Percentiles rank a stretch among this genome's conserved stretches.
Conservation (phyloP, 2,329 filamentous ascomycete genomes). For the Nectriaceae sp. region DNA sequence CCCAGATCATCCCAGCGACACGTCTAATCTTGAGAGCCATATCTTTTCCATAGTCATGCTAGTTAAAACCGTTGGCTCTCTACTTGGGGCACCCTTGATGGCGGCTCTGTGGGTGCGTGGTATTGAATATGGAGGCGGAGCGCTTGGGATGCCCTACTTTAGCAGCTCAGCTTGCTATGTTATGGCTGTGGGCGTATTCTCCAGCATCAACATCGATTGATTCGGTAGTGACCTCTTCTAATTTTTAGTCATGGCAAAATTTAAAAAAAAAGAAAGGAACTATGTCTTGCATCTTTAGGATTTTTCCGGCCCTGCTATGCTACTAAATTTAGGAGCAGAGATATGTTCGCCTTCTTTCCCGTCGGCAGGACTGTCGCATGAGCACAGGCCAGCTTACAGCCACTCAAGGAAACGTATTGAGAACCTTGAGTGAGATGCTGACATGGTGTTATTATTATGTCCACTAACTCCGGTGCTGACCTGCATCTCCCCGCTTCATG, state of each 20-base stretch:
- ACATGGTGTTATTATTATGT: no score
- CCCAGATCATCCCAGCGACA: not conserved
- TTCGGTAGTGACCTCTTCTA: no score
- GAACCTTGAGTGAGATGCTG: no score
- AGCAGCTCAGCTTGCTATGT: conserved; percentile 24
- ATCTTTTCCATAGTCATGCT: conserved; percentile 55
- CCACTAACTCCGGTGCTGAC: no score
- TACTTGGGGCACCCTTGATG: conserved; percentile 50
- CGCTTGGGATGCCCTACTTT: conserved; percentile 28
- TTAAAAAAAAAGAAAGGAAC: conserved; percentile 2
- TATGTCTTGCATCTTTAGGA: no score
- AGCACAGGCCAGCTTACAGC: no score
- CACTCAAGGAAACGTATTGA: no score
- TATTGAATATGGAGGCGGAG: conserved; percentile 37
- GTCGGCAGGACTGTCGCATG: no score
- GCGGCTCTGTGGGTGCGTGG: conserved; percentile 49
- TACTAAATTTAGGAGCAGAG: no score
- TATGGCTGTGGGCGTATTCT: conserved; percentile 20
- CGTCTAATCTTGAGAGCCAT: conserved; percentile 37
- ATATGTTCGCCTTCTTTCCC: no score
- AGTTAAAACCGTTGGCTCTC: conserved; percentile 48
- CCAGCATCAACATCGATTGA: conserved; percentile 12
- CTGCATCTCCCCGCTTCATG: no score
- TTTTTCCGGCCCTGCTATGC: no score
- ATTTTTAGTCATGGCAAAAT: conserved; percentile 1